Percentiles rank a stretch among this genome's conserved stretches.
These are phyloP conservation scores for Fistulinella prunicolor DNA, from an alignment of 768 basidiomycete genomes.

Conservation along the genomic window DNA sequence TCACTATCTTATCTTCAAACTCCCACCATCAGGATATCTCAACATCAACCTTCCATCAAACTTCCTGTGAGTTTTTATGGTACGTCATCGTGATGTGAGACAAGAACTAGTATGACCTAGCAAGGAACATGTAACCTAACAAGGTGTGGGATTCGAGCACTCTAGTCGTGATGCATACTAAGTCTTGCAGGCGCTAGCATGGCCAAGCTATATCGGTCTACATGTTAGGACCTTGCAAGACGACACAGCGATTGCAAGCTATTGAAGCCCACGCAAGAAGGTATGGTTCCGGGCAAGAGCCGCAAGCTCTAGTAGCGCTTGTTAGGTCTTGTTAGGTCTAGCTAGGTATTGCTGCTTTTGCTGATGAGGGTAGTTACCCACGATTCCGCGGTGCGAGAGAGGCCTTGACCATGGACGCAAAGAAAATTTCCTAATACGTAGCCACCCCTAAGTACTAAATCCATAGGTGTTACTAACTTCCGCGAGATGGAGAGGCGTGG, in stretches of 20 bases:
- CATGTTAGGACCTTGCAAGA: neutral
- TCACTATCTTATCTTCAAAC: no score
- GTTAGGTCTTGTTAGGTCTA: neutral
- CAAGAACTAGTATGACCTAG: neutral
- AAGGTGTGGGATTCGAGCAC: neutral
- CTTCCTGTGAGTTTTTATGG: no score
- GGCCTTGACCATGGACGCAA: no score
- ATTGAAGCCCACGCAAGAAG: neutral
- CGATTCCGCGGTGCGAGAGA: no score
- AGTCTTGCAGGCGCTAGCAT: neutral
- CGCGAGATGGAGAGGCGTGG: no score
- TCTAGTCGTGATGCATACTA: neutral
- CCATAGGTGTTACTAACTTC: no score
- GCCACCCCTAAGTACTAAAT: no score
- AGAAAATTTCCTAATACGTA: no score
- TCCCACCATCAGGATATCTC: no score
- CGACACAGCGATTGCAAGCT: neutral
- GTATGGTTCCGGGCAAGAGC: neutral
- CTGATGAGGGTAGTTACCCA: no score
- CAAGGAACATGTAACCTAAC: neutral
- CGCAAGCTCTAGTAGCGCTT: neutral
- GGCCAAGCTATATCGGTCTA: no score
- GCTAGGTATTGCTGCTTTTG: neutral
- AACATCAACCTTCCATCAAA: no score
- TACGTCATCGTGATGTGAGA: neutral